These are phyloP conservation scores for Sordariomycetes sp. DNA, from an alignment of 2,329 filamentous ascomycete genomes.

Conservation along the genomic window DNA sequence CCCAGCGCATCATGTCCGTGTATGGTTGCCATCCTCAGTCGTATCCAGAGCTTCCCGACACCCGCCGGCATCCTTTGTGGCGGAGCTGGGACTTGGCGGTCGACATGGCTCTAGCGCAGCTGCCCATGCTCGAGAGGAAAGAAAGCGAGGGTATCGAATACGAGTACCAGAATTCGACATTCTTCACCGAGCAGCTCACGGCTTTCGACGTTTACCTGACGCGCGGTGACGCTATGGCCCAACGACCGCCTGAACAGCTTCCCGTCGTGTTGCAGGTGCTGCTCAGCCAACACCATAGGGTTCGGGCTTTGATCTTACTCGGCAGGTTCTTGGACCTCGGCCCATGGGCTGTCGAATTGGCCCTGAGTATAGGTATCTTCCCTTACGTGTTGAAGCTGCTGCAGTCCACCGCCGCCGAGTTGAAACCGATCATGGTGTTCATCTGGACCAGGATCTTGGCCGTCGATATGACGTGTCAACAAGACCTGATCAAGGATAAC, in stretches of 20 bases:
- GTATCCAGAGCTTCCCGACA: constrained; percentile 84
- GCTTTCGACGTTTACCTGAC: constrained; percentile 93
- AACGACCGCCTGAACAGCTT: constrained; percentile 85
- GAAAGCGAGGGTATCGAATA: constrained; percentile 67
- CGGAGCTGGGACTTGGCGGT: constrained; percentile 96
- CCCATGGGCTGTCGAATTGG: constrained; percentile 97
- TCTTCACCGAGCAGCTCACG: constrained; percentile 94
- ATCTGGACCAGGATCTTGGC: constrained; percentile 96
- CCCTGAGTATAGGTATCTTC: constrained; percentile 95
- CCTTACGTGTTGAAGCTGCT: constrained; percentile 96
- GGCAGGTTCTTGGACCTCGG: constrained; percentile 92
- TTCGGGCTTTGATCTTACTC: constrained; percentile 81
- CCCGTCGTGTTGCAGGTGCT: constrained; percentile 94
- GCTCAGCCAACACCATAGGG: constrained; percentile 86
- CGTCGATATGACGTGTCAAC: constrained; percentile 88
- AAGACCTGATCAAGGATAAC: constrained; percentile 90
- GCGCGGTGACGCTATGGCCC: constrained; percentile 67
- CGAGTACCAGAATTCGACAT: constrained; percentile 87
- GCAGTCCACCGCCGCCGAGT: constrained; percentile 85
- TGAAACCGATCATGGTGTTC: constrained; percentile 98
- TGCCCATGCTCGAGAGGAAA: constrained; percentile 74
- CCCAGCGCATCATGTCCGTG: constrained; percentile 89
- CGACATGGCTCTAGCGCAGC: constrained; percentile 84
- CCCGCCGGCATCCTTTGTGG: constrained; percentile 90
- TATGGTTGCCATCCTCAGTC: constrained; percentile 95